A percentile compares a stretch with the other conserved stretches of the same genome.
These are phyloP conservation scores for Crithidia fasciculata DNA, from an alignment of 208 protist genomes.

Conservation along the genomic window DNA sequence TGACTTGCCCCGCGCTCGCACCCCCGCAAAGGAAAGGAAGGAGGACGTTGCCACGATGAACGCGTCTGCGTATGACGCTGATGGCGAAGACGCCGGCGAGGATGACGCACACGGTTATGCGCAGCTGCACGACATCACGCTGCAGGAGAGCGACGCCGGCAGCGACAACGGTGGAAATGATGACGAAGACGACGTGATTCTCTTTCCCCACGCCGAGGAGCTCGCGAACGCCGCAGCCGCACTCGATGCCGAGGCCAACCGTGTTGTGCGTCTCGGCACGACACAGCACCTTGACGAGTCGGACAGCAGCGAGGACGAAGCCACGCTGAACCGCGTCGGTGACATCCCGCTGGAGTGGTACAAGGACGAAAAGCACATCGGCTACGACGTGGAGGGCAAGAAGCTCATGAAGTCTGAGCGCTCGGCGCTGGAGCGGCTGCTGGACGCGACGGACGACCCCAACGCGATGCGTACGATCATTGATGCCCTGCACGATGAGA, in stretches of 20 bases:
- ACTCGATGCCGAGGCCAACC: slow-evolving; percentile 12
- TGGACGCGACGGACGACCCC: slow-evolving; percentile 93
- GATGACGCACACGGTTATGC: slow-evolving; percentile 33
- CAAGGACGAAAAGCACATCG: slow-evolving; percentile 92
- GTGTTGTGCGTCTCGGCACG: slow-evolving; percentile 71
- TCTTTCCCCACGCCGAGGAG: slow-evolving; percentile 86
- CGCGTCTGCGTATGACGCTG: slow-evolving; percentile 7
- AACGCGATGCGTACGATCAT: slow-evolving; percentile 92
- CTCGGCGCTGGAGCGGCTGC: slow-evolving; percentile 87
- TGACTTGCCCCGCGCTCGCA: neutral
- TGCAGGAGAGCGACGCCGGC: slow-evolving; percentile 61
- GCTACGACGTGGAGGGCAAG: slow-evolving; percentile 93
- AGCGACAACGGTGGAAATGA: slow-evolving; percentile 31
- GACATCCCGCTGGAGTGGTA: slow-evolving; percentile 96
- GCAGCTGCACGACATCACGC: slow-evolving; percentile 73
- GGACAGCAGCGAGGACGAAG: slow-evolving; percentile 92
- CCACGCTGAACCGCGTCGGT: slow-evolving; percentile 90
- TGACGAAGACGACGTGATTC: slow-evolving; percentile 56
- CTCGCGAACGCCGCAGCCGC: slow-evolving; percentile 25
- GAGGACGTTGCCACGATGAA: slow-evolving; percentile 3
- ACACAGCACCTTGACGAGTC: slow-evolving; percentile 82
- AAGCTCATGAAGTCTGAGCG: slow-evolving; percentile 90
- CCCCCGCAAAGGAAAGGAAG: slow-evolving; percentile 3
- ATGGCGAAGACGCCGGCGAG: slow-evolving; percentile 13
- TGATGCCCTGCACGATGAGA: slow-evolving; percentile 90